Evolutionary conservation across 192 early-diverging fungal genomes (phyloP).

Genomic region (Coemansia sp.): DNA sequence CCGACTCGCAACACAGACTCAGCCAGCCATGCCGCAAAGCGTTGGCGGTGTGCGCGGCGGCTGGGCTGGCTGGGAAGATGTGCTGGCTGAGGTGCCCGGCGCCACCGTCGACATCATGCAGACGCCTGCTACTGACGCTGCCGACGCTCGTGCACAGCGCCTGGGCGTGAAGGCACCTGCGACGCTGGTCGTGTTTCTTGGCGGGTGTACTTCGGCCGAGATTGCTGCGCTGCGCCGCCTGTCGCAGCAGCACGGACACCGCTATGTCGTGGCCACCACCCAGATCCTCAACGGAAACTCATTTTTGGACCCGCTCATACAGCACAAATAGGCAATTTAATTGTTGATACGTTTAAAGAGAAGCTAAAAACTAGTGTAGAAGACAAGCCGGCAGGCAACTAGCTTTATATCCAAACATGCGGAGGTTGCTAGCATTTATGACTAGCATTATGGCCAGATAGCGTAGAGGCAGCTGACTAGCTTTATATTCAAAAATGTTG

Average conservation of each 20-base stretch:
- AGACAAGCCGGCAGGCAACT: too few species aligned
- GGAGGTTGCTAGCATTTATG: too few species aligned
- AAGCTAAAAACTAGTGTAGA: too few species aligned
- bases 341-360: not conserved
- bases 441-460: too few species aligned
- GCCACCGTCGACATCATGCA: conserved; percentile 77
- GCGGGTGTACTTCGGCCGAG: conserved; percentile 94
- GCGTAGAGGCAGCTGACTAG: too few species aligned
- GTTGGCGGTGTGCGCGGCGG: conserved; percentile 55
- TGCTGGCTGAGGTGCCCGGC: conserved; percentile 74
- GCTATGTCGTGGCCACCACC: conserved; percentile 86
- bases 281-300: conserved; percentile 84
- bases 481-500: too few species aligned
- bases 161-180: conserved; percentile 58
- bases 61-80: conserved; percentile 90
- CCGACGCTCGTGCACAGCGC: conserved; percentile 39
- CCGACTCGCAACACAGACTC: conserved; percentile 1
- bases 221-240: conserved; percentile 88
- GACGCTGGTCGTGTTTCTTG: conserved; percentile 90
- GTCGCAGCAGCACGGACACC: conserved; percentile 72
- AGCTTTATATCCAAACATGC: too few species aligned
- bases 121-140: conserved; percentile 33
- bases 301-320: conserved; percentile 61
- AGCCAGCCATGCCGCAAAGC: conserved; percentile 8
- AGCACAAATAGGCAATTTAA: conserved; percentile 7